These are phyloP conservation scores for Fusarium odoratissimum DNA, from an alignment of 2,329 filamentous ascomycete species.

Conservation along the genomic window DNA sequence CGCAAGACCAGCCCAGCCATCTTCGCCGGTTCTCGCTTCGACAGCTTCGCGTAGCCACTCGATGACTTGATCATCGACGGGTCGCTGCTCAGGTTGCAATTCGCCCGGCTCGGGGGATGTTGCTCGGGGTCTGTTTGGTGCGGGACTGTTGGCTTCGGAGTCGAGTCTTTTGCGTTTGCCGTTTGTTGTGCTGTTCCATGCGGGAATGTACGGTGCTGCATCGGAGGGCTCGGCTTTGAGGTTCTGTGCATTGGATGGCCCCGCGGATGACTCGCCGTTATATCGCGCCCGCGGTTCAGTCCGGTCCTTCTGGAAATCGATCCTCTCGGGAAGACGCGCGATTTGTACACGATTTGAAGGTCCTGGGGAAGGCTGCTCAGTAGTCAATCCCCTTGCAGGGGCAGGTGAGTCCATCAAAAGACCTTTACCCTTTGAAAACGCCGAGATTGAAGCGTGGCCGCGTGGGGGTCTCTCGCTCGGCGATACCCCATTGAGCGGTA, in stretches of 20 bases:
- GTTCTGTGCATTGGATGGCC: background rate
- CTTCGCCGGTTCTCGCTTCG: conserved; percentile 29
- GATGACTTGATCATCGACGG: background rate
- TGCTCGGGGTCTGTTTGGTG: accelerated
- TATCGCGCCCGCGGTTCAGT: accelerated
- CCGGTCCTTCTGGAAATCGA: accelerated
- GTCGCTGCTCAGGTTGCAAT: accelerated
- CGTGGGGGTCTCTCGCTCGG: background rate
- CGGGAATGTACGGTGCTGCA: accelerated
- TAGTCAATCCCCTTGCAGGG: background rate
- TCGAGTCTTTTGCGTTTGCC: background rate
- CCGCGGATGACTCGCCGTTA: accelerated
- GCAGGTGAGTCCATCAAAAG: background rate
- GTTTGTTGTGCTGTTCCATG: background rate
- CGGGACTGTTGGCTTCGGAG: background rate
- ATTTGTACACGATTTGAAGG: background rate
- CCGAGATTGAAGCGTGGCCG: accelerated
- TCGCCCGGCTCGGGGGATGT: background rate
- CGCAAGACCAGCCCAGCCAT: conserved; percentile 47
- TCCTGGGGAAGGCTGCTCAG: accelerated
- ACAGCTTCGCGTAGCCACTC: conserved; percentile 33
- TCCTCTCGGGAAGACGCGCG: accelerated
- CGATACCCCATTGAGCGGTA: accelerated
- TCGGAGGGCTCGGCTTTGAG: background rate
- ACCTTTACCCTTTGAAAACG: accelerated